A percentile compares a stretch with the other conserved stretches of the same genome.
phyloP scores from a whole-genome alignment of 192 early-diverging fungal species.

The Piromyces finnis region DNA sequence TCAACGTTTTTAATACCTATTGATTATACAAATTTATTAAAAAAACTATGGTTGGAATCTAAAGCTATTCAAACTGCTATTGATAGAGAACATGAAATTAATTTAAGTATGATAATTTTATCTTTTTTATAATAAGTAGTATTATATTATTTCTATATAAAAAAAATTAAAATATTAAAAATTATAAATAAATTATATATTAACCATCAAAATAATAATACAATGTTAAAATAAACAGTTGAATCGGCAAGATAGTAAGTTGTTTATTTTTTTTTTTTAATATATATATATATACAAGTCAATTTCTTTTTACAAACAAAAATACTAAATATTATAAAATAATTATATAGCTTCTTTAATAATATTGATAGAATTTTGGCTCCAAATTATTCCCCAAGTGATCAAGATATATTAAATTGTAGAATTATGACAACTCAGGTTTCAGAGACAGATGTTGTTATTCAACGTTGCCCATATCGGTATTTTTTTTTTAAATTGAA shows the following conservation, averaged over 20 bases:
- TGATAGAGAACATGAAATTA: neutral
- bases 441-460: constrained; percentile 45
- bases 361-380: constrained; percentile 22
- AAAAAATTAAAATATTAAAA: too few relatives aligned
- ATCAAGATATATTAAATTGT: constrained; percentile 48
- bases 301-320: too few relatives aligned
- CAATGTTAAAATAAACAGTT: neutral
- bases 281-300: neutral
- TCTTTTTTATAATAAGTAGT: neutral
- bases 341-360: constrained; percentile 21
- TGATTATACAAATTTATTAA: neutral
- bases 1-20: neutral
- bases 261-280: neutral
- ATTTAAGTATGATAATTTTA: neutral
- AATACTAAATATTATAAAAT: neutral
- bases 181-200: too few relatives aligned
- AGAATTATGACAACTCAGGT: constrained; percentile 52
- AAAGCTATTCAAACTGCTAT: neutral
- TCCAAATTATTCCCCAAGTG: constrained; percentile 32
- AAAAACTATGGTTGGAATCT: neutral
- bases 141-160: too few relatives aligned
- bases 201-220: too few relatives aligned
- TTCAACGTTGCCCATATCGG: constrained; percentile 5
- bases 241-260: neutral
- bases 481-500: neutral